phyloP scores from a whole-genome alignment of 768 basidiomycete species.

The Phanerodontia chrysosporium region DNA sequence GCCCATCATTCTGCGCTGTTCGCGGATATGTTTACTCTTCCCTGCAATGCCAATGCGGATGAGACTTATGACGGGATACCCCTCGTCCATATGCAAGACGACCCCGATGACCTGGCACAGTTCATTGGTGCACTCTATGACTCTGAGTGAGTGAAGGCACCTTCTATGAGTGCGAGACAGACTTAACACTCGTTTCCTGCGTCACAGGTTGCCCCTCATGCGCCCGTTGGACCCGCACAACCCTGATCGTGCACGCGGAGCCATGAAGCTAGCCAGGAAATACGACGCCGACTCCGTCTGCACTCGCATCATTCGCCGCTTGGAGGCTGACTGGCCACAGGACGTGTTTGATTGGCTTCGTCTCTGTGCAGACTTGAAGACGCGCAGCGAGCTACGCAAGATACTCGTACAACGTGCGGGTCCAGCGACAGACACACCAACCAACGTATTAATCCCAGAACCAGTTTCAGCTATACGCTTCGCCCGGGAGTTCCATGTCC shows the following conservation, averaged over 20 bases:
- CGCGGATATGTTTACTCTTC: neutral
- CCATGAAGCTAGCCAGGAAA: conserved; percentile 23
- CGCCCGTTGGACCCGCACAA: neutral
- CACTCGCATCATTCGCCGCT: conserved; percentile 16
- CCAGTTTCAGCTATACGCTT: conserved; percentile 10
- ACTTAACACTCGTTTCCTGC: neutral
- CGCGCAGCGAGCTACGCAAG: neutral
- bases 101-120: neutral
- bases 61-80: neutral
- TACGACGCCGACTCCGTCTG: conserved; percentile 24
- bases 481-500: conserved; percentile 12
- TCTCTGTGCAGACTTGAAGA: neutral
- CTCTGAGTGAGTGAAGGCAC: neutral
- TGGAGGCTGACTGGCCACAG: conserved; percentile 26
- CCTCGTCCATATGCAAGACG: neutral
- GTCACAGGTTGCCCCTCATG: neutral
- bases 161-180: no score
- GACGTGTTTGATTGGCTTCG: conserved; percentile 8
- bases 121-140: neutral
- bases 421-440: neutral
- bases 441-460: neutral
- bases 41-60: neutral
- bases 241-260: neutral
- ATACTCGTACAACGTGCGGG: neutral
- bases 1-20: neutral